Evolutionary conservation across 768 basidiomycete genomes (phyloP), one percentile per base, ranked within the genome.

Genomic region (Pleurotus ostreatus): DNA sequence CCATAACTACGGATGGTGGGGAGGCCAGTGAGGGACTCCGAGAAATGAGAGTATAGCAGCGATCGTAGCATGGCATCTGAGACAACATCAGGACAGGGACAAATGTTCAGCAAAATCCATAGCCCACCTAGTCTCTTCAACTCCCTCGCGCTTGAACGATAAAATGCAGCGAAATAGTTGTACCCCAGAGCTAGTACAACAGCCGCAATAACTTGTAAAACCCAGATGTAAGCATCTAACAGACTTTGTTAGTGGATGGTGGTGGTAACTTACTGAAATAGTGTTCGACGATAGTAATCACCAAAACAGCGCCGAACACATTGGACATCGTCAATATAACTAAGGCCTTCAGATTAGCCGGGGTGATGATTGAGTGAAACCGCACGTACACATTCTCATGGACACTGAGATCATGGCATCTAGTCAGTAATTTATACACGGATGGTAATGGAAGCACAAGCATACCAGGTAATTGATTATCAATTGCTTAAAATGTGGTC

Each of bases 1-100:
- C 85, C 84, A 60, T 89, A 94, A 37, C 87, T 87, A 34, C 90
- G 80, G 46, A 91, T 83, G 4, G 86, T 89, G 0, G 83, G 76
- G 25, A 85, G 71, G 13, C 89, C 63, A n/a, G 84, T 84, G 3
- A 92, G 72, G 1, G 85, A 88, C 67, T 92, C 90, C 0, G 86
- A 81, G 64, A 92, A 88, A 63, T 89, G 88, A 0, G 88, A 80
- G 65, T 92, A 92, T 7, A 92, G 76, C 8, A 86, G 70, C 2
- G 86, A 88, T 38, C 89, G 85, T 4, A 92, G 74, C 72, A 88
- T 81, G 6, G 85, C 77, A 66, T 90, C 89, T 83, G 51, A 30
- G 41, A 6, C 11, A 22, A 8, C 15, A 44, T 11, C 61, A 1
- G 52, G 25, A 20, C 45, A 34, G 11, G 11, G 46, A 20, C 39